Conservation (phyloP, 2,329 filamentous ascomycete genomes). For the Monilinia polystroma region DNA sequence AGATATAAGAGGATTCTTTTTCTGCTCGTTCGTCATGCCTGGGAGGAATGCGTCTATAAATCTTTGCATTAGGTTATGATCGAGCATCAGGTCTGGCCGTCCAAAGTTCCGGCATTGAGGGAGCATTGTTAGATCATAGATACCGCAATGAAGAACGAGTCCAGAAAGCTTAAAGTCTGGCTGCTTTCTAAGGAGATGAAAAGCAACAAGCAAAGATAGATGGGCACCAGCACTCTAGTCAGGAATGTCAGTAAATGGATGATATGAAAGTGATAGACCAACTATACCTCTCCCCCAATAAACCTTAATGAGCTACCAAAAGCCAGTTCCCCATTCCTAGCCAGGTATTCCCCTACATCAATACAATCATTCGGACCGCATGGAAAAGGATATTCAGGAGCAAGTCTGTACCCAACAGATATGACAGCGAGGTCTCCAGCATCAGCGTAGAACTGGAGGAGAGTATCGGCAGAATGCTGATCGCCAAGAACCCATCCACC, state of each 20-base stretch:
- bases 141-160: constrained; percentile 53
- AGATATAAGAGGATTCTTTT: constrained; percentile 47
- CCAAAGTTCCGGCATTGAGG: constrained; percentile 41
- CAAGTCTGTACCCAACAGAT: constrained; percentile 58
- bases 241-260: constrained; percentile 8
- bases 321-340: constrained; percentile 46
- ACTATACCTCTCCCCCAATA: constrained; percentile 46
- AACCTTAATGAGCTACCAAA: constrained; percentile 47
- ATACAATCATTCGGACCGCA: constrained; percentile 55
- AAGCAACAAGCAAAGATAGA: constrained; percentile 47
- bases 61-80: constrained; percentile 46
- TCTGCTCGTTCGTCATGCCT: constrained; percentile 43
- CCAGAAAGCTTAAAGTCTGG: constrained; percentile 48
- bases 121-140: constrained; percentile 49
- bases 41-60: constrained; percentile 50
- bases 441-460: constrained; percentile 52
- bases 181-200: constrained; percentile 47
- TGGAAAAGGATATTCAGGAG: constrained; percentile 59
- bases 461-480: constrained; percentile 39
- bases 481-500: constrained; percentile 38
- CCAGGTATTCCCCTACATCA: constrained; percentile 54
- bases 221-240: constrained; percentile 51
- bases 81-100: constrained; percentile 42
- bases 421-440: constrained; percentile 49
- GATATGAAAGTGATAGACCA: too few species aligned